Evolutionary conservation across 2,329 filamentous ascomycete species (phyloP).

Genomic region (Niveomyces coronatus): DNA sequence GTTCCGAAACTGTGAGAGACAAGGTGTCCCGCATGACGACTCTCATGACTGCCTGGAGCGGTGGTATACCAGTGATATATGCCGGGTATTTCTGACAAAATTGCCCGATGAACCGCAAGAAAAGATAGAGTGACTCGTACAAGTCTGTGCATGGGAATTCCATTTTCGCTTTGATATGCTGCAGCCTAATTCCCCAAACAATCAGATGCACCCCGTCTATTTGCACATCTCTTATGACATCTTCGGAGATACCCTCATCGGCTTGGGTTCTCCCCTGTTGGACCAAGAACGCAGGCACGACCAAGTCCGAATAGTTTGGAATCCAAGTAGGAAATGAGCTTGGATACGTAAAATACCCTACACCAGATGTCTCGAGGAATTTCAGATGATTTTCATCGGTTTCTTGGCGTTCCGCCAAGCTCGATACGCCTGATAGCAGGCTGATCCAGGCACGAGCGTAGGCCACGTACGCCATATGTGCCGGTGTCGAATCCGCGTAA

Average conservation of each 20-base stretch:
- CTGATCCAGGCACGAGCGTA: background rate
- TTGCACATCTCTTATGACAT: background rate
- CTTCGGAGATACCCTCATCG: background rate
- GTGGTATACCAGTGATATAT: background rate
- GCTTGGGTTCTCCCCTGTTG: background rate
- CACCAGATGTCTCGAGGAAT: background rate
- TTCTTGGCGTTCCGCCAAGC: background rate
- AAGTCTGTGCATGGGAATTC: background rate
- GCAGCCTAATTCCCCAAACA: background rate
- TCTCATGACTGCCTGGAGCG: background rate
- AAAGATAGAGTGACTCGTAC: background rate
- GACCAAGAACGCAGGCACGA: background rate
- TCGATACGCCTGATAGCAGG: background rate
- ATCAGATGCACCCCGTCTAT: background rate
- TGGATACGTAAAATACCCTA: background rate
- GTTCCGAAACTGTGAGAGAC: background rate
- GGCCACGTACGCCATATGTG: background rate
- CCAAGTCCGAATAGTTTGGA: background rate
- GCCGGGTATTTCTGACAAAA: background rate
- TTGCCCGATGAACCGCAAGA: background rate
- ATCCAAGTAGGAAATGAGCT: background rate
- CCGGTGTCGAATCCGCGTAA: background rate
- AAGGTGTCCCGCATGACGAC: background rate
- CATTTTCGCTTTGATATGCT: background rate
- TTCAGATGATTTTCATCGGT: background rate